These are phyloP conservation scores for Odontarrhena argentea DNA, from an alignment of 345 rosid species.

Conservation along the genomic window DNA sequence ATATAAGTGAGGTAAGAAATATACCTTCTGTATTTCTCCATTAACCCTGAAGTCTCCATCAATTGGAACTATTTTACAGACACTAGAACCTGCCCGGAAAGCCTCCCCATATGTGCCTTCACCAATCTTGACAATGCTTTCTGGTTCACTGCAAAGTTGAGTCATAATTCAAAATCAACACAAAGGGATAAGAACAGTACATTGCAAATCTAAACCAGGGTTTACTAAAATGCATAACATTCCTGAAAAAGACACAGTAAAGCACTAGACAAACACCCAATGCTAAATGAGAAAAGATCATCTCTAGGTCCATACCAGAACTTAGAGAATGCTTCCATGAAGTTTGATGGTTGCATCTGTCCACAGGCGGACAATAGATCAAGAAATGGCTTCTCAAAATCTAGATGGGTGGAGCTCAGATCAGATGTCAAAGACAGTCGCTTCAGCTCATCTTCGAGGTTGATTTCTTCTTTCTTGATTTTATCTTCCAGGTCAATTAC, in stretches of 20 bases:
- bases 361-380: constrained; percentile 67
- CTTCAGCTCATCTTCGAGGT: constrained; percentile 61
- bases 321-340: constrained; percentile 70
- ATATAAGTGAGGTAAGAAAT: constrained; percentile 11
- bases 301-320: constrained; percentile 60
- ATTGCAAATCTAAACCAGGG: constrained; percentile 3
- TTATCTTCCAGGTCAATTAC: background rate
- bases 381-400: constrained; percentile 56
- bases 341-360: constrained; percentile 60
- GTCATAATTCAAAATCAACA: constrained; percentile 3
- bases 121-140: constrained; percentile 76
- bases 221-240: constrained; percentile 19
- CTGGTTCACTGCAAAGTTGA: constrained; percentile 57
- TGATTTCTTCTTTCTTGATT: constrained; percentile 37
- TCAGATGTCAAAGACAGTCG: constrained; percentile 71
- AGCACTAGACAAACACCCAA: constrained; percentile 15
- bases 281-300: constrained; percentile 14
- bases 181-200: constrained; percentile 6
- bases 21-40: constrained; percentile 94
- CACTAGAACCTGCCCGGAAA: constrained; percentile 71
- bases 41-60: constrained; percentile 87
- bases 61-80: constrained; percentile 95
- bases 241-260: background rate
- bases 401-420: constrained; percentile 44
- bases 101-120: constrained; percentile 99